Evolutionary conservation across 2,329 filamentous ascomycete species (phyloP), one percentile per base, ranked within the genome.

Genomic region (Escovopsis sp.): DNA sequence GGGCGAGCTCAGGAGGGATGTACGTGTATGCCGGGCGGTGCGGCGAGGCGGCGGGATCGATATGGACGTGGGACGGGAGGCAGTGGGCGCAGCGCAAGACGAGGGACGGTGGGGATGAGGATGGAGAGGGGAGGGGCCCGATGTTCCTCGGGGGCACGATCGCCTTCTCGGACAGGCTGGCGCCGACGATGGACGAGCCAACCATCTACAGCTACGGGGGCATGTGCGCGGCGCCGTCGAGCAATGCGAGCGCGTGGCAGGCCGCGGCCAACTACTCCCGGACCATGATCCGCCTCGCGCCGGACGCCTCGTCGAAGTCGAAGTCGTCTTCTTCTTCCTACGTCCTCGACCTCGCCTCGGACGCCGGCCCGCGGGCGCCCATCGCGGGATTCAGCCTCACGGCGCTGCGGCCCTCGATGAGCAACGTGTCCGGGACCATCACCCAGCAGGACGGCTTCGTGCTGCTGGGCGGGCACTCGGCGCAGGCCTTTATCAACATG

Each of bases 381-480:
- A 86, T 93, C 61, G 89, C 89, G 8, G 89, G 89, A 8, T 93
- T 94, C 62, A 82, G 80, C 1, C 73, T 94, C 40, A 94, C 88
- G 1, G 70, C 77, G 0, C 65, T 95, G 23, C 65, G 72, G 6
- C 77, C 84, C 0, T 81, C 82, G 1, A 79, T 77, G 50, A 79
- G 80, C 18, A 82, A 83, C 55, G 70, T 71, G 4, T 78, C 75
- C 12, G 79, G 75, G 3, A 67, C 69, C 3, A 66, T 80, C 35
- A 81, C 77, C 4, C 82, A 87, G 55, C 77, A 88, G 56, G 78
- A 82, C 48, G 80, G 80, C 51, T 89, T 85, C 50, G 75, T 94
- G 11, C 64, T 95, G 19, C 65, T 95, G 12, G 89, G 88, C 35
- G 89, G 89, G 1, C 87, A 95, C 57, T 94, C 87, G 0, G 69